These are phyloP conservation scores for Candida insectalens DNA, from an alignment of 805 yeast genomes.

Conservation along the genomic window DNA sequence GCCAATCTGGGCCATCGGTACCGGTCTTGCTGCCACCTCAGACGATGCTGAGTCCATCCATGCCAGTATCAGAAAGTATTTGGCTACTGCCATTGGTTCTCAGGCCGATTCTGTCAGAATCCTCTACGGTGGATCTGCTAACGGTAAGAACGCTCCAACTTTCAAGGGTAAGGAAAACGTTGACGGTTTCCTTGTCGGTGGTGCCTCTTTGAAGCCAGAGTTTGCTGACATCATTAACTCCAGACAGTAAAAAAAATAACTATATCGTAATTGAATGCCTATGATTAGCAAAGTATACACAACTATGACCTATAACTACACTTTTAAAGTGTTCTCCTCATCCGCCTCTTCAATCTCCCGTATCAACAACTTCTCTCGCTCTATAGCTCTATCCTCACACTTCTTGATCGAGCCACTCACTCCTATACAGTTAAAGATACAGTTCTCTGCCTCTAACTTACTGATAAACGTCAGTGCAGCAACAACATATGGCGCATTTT, in stretches of 20 bases:
- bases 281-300: too few species aligned
- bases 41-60: slow-evolving; percentile 97
- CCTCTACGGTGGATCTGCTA: slow-evolving; percentile 98
- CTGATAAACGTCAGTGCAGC: slow-evolving; percentile 56
- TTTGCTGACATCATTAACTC: slow-evolving; percentile 92
- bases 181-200: slow-evolving; percentile 98
- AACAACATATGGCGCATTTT: slow-evolving; percentile 48
- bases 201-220: slow-evolving; percentile 98
- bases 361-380: slow-evolving; percentile 19
- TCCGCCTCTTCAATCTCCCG: too few species aligned
- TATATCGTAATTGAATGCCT: too few species aligned
- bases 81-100: slow-evolving; percentile 69
- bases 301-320: too few species aligned
- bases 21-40: slow-evolving; percentile 98
- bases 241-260: slow-evolving; percentile 52
- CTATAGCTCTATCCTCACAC: slow-evolving; percentile 62
- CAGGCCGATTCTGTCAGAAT: slow-evolving; percentile 78
- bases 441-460: slow-evolving; percentile 36
- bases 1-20: slow-evolving; percentile 99
- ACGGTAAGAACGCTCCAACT: slow-evolving; percentile 83
- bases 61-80: slow-evolving; percentile 75
- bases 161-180: slow-evolving; percentile 90
- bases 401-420: slow-evolving; percentile 85
- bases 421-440: slow-evolving; percentile 52
- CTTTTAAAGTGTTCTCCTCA: too few species aligned